phyloP scores from a whole-genome alignment of 164 flowering plant species.

The Chloranthus sessilifolius region DNA sequence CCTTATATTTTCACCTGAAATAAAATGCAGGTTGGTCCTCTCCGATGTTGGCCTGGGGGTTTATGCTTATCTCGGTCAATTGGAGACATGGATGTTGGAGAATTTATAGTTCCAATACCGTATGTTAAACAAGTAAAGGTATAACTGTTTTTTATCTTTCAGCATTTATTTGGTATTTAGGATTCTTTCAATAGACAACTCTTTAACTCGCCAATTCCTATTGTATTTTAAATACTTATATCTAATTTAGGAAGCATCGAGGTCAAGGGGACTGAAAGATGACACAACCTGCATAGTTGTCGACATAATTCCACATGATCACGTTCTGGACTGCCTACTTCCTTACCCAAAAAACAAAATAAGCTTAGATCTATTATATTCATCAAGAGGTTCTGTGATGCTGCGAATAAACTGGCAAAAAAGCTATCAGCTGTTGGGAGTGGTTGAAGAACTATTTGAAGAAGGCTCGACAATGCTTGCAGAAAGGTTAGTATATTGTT shows the following conservation, averaged over 20 bases:
- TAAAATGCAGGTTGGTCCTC: too few relatives aligned
- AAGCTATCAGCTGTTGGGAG: slow-evolving; percentile 67
- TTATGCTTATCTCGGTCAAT: too few relatives aligned
- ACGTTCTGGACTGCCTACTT: slow-evolving; percentile 25
- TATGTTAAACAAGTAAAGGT: too few relatives aligned
- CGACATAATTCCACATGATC: slow-evolving; percentile 80
- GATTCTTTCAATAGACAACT: too few relatives aligned
- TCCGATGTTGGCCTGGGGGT: too few relatives aligned
- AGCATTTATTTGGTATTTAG: too few relatives aligned
- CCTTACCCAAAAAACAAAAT: slow-evolving; percentile 61
- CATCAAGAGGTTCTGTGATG: slow-evolving; percentile 46
- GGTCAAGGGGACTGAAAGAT: slow-evolving; percentile 76
- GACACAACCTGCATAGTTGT: slow-evolving; percentile 91
- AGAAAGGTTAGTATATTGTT: slow-evolving; percentile 55
- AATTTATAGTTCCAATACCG: too few relatives aligned
- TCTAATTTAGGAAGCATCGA: slow-evolving; percentile 64
- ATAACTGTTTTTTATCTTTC: too few relatives aligned
- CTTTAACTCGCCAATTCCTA: too few relatives aligned
- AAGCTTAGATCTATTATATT: slow-evolving; percentile 49
- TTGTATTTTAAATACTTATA: too few relatives aligned
- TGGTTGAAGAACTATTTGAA: slow-evolving; percentile 86
- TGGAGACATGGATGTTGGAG: too few relatives aligned
- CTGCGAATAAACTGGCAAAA: slow-evolving; percentile 50
- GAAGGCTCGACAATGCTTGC: slow-evolving; percentile 96
- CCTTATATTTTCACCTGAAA: too few relatives aligned